Evolutionary conservation across 495 filamentous ascomycete genomes (phyloP), one percentile per base, ranked within the genome.

Genomic region (Neurospora sp.): DNA sequence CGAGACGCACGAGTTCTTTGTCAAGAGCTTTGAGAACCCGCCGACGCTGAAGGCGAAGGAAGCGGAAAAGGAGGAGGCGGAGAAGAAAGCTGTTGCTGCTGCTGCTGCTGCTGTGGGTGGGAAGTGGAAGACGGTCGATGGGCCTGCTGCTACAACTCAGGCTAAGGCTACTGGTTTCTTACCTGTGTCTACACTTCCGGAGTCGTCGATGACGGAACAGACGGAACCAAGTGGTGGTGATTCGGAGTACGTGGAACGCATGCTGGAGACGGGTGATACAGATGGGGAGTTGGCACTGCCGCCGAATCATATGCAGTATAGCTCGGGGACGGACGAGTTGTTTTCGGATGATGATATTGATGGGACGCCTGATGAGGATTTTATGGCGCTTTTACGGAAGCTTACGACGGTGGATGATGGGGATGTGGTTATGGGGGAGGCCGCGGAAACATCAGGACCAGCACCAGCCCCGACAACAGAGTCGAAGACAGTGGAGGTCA

Each of bases 71-170:
- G 82, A 81, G 31, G 89, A 86, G 65, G 83, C 83, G 17, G 84
- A 83, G 40, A 86, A 85, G 78, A 90, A 83, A 75, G 90, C 87
- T 78, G 22, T 69, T 3, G 22, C 53, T 65, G 53, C 53, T 35
- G 31, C 41, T 44, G 16, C 53, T 35, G 31, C 41, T 44, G 16
- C 41, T 2, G 53, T 5, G 7, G 53, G 53, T 65, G 87, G 85
- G 71, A 90, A 86, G 71, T 94, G 91, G 91, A 95, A 92, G 80
- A 84, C 88, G 1, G 88, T 93, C 35, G 90, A 93, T 39, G 86
- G 20, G 1, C 48, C 83, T 8, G 79, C 84, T 31, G 76, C 82
- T 8, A 79, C 77, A 3, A 82, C 82, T 41, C 81, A 79, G 41
- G 83, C 68, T 45, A 80, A 80, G 40, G 73, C 69, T 8, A 76